Evolutionary conservation across 805 yeast genomes (phyloP), one percentile per base, ranked within the genome.

Genomic region (Saccharomycopsis oosterbeekiorum): DNA sequence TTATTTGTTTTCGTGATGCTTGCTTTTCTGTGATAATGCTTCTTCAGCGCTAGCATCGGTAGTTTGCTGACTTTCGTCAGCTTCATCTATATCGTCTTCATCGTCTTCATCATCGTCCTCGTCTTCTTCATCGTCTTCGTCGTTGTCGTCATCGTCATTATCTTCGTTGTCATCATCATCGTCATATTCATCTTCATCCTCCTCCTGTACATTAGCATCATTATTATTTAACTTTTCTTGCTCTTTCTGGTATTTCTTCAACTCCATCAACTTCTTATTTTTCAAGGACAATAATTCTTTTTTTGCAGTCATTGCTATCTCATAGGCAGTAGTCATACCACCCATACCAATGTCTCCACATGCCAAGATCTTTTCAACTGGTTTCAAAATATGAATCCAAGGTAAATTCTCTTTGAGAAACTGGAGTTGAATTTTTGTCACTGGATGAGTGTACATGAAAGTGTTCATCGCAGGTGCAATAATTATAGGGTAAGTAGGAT

Each of bases 321-420:
- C 94, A 69, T 84, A 84, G 87, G 90, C 88, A 69, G 88, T 94
- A 78, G 90, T 81, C 96, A 88, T 88, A 39, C 96, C 96, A 54
- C 96, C 96, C 94, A 88, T 87, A 14, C 94, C 94, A 65, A 88
- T 87, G 70, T 88, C 96, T 68, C 96, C 96, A 75, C 90, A 88
- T 19, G 73, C 87, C 75, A 75, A 78, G 65, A 88, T 91, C 69
- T 88, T 88, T 67, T 88, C 96, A 24, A 87, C 89, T 0, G 96
- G 96, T 69, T 83, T 86, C 69, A 88, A 73, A 19, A 88, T 80
- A 62, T 85, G 88, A 59, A 87, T 79, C 81, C 83, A 86, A 6
- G 91, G 88, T 76, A 85, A 85, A 66, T 85, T 90, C 66, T 87
- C 92, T 8, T 78, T 74, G 19, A 88, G 72, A 54, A 84, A 74